Evolutionary conservation across 73 alveolate genomes (phyloP).

Genomic region (Paramecium sonneborni): DNA sequence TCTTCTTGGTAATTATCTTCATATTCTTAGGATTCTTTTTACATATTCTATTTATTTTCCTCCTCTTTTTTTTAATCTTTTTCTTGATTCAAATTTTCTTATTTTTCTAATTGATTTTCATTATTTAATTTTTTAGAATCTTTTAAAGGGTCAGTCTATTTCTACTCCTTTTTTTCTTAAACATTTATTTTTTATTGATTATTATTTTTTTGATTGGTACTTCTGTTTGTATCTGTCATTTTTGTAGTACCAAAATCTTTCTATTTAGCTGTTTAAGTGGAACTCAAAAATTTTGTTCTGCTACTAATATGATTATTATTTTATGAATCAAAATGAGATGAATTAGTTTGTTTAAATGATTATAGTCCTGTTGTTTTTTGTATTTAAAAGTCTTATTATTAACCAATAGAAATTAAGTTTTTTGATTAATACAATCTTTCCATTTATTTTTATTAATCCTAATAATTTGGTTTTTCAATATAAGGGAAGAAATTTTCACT

Average conservation of each 20-base stretch:
- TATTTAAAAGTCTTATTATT: not conserved
- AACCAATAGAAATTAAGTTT: not conserved
- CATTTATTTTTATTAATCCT: not conserved
- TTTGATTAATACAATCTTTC: not conserved
- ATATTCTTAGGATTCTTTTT: not conserved
- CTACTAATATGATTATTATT: not conserved
- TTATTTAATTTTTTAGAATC: not conserved
- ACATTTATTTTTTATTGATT: not conserved
- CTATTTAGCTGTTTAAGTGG: not conserved
- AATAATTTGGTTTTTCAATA: not conserved
- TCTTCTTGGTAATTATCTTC: not conserved
- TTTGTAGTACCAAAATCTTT: not conserved
- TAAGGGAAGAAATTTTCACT: not conserved
- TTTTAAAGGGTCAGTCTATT: not conserved
- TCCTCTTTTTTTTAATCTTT: not conserved
- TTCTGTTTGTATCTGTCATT: not conserved
- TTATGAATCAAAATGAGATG: not conserved
- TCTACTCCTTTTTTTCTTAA: not conserved
- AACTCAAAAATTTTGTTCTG: not conserved
- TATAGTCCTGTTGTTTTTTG: not conserved
- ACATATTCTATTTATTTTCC: not conserved
- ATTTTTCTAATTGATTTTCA: not conserved
- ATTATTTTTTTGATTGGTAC: not conserved
- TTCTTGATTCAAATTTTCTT: not conserved
- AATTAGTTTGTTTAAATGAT: not conserved